phyloP scores from a whole-genome alignment of 768 basidiomycete genomes.

The Dioszegia hungarica region DNA sequence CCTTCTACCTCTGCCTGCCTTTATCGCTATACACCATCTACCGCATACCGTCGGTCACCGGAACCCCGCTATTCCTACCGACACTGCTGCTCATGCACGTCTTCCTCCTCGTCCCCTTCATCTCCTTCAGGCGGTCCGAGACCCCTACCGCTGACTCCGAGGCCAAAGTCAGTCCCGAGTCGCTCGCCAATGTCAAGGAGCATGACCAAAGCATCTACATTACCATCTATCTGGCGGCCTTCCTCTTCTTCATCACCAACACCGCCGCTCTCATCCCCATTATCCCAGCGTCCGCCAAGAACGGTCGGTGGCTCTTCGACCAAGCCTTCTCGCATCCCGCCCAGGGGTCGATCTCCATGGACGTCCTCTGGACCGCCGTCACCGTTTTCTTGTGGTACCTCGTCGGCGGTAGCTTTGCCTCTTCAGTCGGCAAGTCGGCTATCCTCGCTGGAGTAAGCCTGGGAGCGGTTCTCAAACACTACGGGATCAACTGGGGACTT shows the following conservation, averaged over 20 bases:
- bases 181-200: not conserved
- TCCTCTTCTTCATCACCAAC: slow-evolving; percentile 1
- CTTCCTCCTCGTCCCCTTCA: slow-evolving; percentile 57
- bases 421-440: slow-evolving; percentile 11
- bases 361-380: slow-evolving; percentile 56
- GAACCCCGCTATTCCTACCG: slow-evolving; percentile 54
- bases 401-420: slow-evolving; percentile 14
- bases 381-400: slow-evolving; percentile 30
- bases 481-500: slow-evolving; percentile 36
- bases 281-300: slow-evolving; percentile 25
- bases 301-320: not conserved
- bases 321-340: slow-evolving; percentile 55
- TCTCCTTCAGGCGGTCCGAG: slow-evolving; percentile 29
- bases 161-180: not conserved
- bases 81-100: slow-evolving; percentile 63
- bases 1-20: slow-evolving; percentile 46
- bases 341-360: slow-evolving; percentile 63
- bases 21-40: slow-evolving; percentile 54
- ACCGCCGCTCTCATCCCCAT: slow-evolving; percentile 1
- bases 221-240: not conserved
- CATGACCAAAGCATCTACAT: not conserved
- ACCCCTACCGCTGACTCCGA: too few relatives aligned
- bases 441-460: not conserved
- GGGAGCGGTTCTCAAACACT: slow-evolving; percentile 3
- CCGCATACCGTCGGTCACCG: slow-evolving; percentile 52